Percentiles rank a stretch among this genome's conserved stretches.
These are phyloP conservation scores for Cercophora newfieldiana DNA, from an alignment of 495 filamentous ascomycete genomes.

Conservation along the genomic window DNA sequence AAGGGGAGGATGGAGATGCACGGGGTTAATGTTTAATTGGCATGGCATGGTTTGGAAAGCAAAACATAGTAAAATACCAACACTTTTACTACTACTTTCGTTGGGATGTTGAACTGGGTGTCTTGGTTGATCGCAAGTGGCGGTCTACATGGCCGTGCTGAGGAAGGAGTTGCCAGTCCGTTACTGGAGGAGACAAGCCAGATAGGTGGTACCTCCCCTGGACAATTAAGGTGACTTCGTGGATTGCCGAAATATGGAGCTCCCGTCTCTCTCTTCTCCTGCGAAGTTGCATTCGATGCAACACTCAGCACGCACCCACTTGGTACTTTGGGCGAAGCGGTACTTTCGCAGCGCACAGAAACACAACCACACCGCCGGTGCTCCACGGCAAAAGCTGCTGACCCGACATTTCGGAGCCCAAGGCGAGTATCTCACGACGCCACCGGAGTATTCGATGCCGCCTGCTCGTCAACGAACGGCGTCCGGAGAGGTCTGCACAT, in stretches of 20 bases:
- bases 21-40: background rate
- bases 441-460: background rate
- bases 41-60: background rate
- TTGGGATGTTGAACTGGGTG: too few relatives aligned
- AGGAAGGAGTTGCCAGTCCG: too few relatives aligned
- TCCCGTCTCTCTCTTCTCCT: too few relatives aligned
- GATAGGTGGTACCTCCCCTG: too few relatives aligned
- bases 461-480: background rate
- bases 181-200: too few relatives aligned
- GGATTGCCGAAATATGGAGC: too few relatives aligned
- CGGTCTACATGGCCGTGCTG: too few relatives aligned
- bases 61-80: background rate
- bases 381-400: background rate
- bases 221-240: too few relatives aligned
- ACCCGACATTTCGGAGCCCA: background rate
- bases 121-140: too few relatives aligned
- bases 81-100: background rate
- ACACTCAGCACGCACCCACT: too few relatives aligned
- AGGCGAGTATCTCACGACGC: background rate
- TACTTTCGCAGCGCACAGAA: background rate
- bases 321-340: too few relatives aligned
- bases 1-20: background rate
- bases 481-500: background rate
- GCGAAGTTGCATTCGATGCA: too few relatives aligned
- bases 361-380: background rate